Evolutionary conservation across 306 rosid species (phyloP).

Genomic region (Vigna hirtella): DNA sequence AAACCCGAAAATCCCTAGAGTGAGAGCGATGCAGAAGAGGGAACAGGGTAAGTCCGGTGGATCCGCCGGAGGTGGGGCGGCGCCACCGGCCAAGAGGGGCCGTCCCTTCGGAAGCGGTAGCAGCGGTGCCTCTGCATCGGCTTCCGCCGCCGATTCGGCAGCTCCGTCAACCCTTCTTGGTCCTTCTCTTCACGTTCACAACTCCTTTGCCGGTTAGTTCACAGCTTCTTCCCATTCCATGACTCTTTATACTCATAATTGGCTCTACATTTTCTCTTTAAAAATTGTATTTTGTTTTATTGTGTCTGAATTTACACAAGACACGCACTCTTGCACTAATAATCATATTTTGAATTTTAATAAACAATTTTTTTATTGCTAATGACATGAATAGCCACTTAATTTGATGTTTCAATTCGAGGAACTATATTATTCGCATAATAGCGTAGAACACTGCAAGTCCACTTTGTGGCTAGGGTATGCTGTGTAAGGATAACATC

Average conservation of each 20-base stretch:
- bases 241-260: not conserved
- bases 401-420: slow-evolving; percentile 14
- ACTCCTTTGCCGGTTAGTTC: slow-evolving; percentile 83
- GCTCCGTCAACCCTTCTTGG: slow-evolving; percentile 92
- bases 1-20: slow-evolving; percentile 19
- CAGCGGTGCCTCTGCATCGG: slow-evolving; percentile 63
- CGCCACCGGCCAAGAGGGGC: slow-evolving; percentile 87
- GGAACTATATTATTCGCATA: not conserved
- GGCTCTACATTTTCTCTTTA: not conserved
- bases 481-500: not conserved
- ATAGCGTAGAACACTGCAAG: not conserved
- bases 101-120: slow-evolving; percentile 90
- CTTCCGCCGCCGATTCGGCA: slow-evolving; percentile 63
- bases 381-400: not conserved
- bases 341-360: not conserved
- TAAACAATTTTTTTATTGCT: not conserved
- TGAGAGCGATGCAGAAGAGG: slow-evolving; percentile 85
- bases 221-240: slow-evolving; percentile 5
- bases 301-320: not conserved
- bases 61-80: slow-evolving; percentile 64
- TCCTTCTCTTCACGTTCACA: slow-evolving; percentile 94
- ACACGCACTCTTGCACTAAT: not conserved
- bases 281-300: not conserved
- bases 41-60: slow-evolving; percentile 82
- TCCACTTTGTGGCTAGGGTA: slow-evolving; percentile 12